Conservation (phyloP, 345 rosid species). For the Psidium guajava region DNA sequence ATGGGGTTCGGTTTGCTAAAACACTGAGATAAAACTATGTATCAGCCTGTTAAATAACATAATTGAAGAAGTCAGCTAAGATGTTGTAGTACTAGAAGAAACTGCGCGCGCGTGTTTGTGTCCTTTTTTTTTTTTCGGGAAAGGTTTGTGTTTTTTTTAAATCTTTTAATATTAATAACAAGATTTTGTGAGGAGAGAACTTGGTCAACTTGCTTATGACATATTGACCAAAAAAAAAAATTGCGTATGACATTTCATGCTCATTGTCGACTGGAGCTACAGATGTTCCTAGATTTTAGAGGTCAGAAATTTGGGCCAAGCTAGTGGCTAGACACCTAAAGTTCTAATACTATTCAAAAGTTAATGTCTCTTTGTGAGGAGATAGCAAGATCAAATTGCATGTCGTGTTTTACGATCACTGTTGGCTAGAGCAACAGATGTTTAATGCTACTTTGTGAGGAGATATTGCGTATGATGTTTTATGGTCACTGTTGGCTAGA, state of each 20-base stretch:
- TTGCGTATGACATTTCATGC: neutral
- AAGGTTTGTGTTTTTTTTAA: too few species aligned
- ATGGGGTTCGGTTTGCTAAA: neutral
- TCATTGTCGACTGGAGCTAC: neutral
- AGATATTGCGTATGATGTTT: neutral
- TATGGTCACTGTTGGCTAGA: neutral
- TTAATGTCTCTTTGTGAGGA: neutral
- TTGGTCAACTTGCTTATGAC: neutral
- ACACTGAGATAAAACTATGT: neutral
- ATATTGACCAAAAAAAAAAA: neutral
- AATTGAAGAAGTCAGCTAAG: neutral
- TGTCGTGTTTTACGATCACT: neutral
- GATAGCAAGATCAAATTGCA: neutral
- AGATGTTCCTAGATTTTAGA: neutral
- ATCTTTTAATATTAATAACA: neutral
- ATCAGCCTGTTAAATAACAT: neutral
- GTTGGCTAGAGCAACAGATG: neutral
- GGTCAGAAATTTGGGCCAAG: neutral
- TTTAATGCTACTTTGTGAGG: neutral
- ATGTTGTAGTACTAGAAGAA: neutral
- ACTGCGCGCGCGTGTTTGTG: neutral
- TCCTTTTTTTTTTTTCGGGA: neutral
- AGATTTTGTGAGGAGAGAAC: neutral
- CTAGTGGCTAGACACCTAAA: neutral
- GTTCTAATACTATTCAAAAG: neutral